Percentiles rank a stretch among this genome's conserved stretches.
phyloP scores from a whole-genome alignment of 1,284 basidiomycete species.

The Malassezia dermatis region DNA sequence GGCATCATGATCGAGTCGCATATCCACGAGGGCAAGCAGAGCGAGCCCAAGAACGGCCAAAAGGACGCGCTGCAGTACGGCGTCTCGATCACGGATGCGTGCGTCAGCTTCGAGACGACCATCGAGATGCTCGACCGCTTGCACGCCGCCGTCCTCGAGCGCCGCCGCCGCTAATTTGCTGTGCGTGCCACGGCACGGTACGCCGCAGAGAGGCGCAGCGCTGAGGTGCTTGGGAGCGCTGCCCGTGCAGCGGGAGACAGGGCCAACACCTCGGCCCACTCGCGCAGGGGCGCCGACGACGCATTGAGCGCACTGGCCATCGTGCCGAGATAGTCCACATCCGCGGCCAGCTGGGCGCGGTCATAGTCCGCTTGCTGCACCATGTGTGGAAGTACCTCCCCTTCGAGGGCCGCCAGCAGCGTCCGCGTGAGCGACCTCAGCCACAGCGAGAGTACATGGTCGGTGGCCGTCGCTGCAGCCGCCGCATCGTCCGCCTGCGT shows the following conservation, averaged over 20 bases:
- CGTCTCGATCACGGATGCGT: constrained; percentile 54
- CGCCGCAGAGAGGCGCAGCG: constrained; percentile 2
- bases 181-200: not conserved
- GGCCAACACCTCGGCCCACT: constrained; percentile 13
- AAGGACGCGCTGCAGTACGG: constrained; percentile 41
- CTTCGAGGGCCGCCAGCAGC: constrained; percentile 59
- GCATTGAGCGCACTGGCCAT: constrained; percentile 73
- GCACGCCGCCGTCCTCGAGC: constrained; percentile 30
- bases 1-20: constrained; percentile 96
- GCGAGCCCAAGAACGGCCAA: constrained; percentile 43
- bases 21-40: constrained; percentile 57
- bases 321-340: constrained; percentile 75
- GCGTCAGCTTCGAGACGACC: constrained; percentile 81
- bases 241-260: not conserved
- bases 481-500: not conserved
- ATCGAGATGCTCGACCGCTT: constrained; percentile 46
- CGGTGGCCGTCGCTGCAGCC: not conserved
- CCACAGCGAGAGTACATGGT: constrained; percentile 67
- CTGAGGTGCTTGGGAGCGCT: not conserved
- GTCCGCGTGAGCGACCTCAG: constrained; percentile 67
- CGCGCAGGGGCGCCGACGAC: constrained; percentile 13
- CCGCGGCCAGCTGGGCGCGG: constrained; percentile 70
- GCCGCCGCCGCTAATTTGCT: not conserved
- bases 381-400: constrained; percentile 53
- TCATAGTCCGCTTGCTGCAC: constrained; percentile 56